Percentiles rank a stretch among this genome's conserved stretches.
Conservation (phyloP, 164 flowering plant genomes). For the Umbellularia californica region DNA sequence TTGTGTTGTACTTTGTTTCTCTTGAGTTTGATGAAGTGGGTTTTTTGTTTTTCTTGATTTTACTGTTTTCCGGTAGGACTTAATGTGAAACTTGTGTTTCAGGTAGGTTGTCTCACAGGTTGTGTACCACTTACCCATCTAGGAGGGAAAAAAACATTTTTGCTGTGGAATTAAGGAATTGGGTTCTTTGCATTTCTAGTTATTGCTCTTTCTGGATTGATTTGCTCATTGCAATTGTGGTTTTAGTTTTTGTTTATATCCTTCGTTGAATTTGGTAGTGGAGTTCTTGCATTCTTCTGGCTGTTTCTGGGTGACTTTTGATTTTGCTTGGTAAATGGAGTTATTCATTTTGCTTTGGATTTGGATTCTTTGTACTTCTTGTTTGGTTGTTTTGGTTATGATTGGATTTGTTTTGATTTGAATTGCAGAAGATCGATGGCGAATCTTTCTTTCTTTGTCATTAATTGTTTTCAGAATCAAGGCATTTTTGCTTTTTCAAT, state of each 20-base stretch:
- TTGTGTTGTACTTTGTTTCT: slow-evolving; percentile 10
- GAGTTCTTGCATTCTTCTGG: not conserved
- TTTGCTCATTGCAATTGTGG: not conserved
- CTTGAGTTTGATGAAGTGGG: not conserved
- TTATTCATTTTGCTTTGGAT: not conserved
- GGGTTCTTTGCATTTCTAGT: not conserved
- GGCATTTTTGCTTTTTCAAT: not conserved
- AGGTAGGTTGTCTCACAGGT: too few species aligned
- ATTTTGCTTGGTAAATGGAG: not conserved
- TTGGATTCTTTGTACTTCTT: not conserved
- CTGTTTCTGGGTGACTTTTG: not conserved
- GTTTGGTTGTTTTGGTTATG: not conserved
- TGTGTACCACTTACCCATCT: too few species aligned
- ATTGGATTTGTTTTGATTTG: not conserved
- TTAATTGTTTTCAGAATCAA: not conserved
- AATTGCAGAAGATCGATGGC: not conserved
- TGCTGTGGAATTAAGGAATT: not conserved
- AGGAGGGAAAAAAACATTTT: too few species aligned
- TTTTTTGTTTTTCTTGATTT: not conserved
- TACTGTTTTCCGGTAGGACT: too few species aligned
- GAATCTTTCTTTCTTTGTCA: not conserved
- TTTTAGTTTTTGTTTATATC: too few species aligned
- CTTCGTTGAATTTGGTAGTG: not conserved
- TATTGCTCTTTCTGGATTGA: not conserved
- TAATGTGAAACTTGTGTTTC: too few species aligned